These are phyloP conservation scores for Chaetomium olivaceum DNA, from an alignment of 2,329 filamentous ascomycete species.

Conservation along the genomic window DNA sequence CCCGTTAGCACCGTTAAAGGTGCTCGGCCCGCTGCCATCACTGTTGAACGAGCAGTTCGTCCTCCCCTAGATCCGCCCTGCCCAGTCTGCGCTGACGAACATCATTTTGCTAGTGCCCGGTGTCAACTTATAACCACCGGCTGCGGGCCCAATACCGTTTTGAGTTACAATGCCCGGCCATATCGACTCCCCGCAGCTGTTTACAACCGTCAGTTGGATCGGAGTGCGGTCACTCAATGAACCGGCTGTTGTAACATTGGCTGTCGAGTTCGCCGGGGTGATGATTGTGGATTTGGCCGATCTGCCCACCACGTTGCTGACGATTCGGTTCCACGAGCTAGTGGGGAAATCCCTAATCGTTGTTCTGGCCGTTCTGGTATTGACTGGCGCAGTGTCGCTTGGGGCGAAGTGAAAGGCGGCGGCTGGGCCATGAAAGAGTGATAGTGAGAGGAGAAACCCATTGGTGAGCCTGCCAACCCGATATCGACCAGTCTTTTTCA, in stretches of 20 bases:
- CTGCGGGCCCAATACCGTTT: constrained; percentile 65
- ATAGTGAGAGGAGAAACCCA: neutral
- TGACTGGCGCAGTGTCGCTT: neutral
- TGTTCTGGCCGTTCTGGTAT: neutral
- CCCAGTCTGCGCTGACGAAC: constrained; percentile 72
- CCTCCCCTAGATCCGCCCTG: constrained; percentile 78
- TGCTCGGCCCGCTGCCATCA: constrained; percentile 55
- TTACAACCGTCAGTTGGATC: constrained; percentile 67
- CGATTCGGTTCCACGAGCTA: neutral
- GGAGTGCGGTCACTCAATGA: constrained; percentile 17
- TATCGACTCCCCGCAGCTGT: constrained; percentile 69
- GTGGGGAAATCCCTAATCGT: neutral
- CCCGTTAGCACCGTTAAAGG: constrained; percentile 40
- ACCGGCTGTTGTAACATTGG: neutral
- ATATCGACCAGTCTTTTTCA: neutral
- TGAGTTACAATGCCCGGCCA: constrained; percentile 78
- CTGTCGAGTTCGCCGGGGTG: neutral
- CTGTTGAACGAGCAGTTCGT: constrained; percentile 79
- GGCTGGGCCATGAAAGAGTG: neutral
- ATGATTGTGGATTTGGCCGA: neutral
- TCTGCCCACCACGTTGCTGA: neutral
- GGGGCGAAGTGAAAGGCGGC: neutral
- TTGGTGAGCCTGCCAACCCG: neutral
- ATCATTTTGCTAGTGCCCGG: constrained; percentile 60
- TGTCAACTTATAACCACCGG: constrained; percentile 67